phyloP scores from a whole-genome alignment of 1,284 basidiomycete species.

The Caloboletus firmus region DNA sequence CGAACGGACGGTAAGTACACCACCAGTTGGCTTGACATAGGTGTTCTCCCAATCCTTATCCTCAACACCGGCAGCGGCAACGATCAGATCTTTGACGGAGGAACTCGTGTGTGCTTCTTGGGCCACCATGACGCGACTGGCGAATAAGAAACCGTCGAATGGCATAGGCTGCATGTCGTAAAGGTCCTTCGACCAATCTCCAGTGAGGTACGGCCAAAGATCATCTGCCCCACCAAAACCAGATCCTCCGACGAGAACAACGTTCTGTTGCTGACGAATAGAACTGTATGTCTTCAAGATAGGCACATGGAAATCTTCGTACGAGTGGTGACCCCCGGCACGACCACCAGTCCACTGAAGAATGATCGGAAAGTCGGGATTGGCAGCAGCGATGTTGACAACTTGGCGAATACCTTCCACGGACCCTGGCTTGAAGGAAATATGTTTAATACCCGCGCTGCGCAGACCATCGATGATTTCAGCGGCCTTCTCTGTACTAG shows the following conservation, averaged over 20 bases:
- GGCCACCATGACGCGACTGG: conserved; percentile 95
- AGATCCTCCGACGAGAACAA: conserved; percentile 92
- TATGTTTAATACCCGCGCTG: conserved; percentile 86
- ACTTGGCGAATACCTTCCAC: conserved; percentile 97
- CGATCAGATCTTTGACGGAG: conserved; percentile 89
- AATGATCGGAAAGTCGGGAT: conserved; percentile 97
- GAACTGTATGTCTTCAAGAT: conserved; percentile 87
- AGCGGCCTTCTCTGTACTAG: conserved; percentile 88
- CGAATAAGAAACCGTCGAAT: conserved; percentile 96
- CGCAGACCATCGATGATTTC: conserved; percentile 86
- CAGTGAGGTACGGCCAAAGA: conserved; percentile 95
- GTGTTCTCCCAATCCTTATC: conserved; percentile 95
- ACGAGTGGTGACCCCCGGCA: conserved; percentile 98
- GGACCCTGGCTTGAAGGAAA: conserved; percentile 97
- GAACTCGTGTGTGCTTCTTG: conserved; percentile 96
- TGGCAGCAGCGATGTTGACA: conserved; percentile 90
- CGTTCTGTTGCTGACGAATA: conserved; percentile 88
- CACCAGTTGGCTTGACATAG: conserved; percentile 92
- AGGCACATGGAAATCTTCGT: conserved; percentile 98
- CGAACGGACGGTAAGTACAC: conserved; percentile 94
- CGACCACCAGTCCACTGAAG: conserved; percentile 99
- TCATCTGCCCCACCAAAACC: conserved; percentile 96
- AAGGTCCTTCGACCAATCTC: conserved; percentile 86
- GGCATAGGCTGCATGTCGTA: conserved; percentile 96
- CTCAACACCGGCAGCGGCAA: conserved; percentile 90